phyloP scores from a whole-genome alignment of 306 rosid genomes.

The Cucurbita pepo region DNA sequence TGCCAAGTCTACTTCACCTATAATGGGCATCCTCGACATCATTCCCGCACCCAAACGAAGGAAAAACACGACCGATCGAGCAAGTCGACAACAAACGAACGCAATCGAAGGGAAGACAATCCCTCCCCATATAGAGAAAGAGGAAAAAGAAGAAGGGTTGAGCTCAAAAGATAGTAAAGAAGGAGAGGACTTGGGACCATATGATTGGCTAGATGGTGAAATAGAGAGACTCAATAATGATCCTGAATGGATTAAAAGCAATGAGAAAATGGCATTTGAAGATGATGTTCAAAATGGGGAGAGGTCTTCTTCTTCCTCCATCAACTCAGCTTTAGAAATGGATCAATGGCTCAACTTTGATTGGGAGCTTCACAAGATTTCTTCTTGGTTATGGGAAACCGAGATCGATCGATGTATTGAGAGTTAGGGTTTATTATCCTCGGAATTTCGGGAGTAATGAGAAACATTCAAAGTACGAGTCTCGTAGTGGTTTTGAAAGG shows the following conservation, averaged over 20 bases:
- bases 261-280: neutral
- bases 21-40: neutral
- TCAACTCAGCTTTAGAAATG: neutral
- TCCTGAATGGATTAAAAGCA: neutral
- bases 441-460: no score
- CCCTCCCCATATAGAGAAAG: neutral
- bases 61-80: neutral
- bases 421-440: neutral
- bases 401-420: neutral
- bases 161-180: neutral
- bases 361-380: neutral
- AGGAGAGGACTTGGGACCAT: neutral
- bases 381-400: neutral
- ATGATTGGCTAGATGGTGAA: slow-evolving; percentile 4
- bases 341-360: neutral
- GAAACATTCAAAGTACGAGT: no score
- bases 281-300: neutral
- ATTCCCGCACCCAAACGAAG: neutral
- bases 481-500: no score
- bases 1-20: neutral
- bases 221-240: neutral
- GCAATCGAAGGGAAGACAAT: neutral
- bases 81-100: neutral
- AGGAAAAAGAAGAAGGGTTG: neutral
- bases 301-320: neutral